Evolutionary conservation across 169 alveolate species (phyloP), one percentile per base, ranked within the genome.

Genomic region (Hepatocystis sp.): DNA sequence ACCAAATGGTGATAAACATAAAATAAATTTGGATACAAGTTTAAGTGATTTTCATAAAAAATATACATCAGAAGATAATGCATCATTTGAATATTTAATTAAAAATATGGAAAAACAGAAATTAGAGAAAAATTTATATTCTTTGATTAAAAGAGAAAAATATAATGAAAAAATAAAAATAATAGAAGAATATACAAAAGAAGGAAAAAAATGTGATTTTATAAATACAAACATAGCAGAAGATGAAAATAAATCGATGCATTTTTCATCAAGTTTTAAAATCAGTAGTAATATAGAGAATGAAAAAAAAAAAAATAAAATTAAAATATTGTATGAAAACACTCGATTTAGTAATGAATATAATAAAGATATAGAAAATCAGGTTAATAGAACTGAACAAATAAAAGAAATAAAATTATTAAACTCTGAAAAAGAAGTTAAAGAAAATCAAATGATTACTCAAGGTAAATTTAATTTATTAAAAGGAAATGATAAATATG

Each of bases 1-100:
- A 21, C 53, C 86, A 30, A 68, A 55, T 27, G 91, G 91, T 1
- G 46, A 84, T 53, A 76, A 84, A 46, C 91, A 91, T 66, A 47
- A 85, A 64, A 92, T 91, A 34, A 88, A 88, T 28, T 78, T 86
- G 25, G 91, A 92, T 23, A 86, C 88, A 23, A 91, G 53, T 44
- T 63, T 91, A 36, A 89, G 91, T n/a, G 91, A 91, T 36, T 91
- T 91, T 56, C 76, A 85, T 56, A 84, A 90, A 19, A 88, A 58
- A 23, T 91, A 86, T 58, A 88, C 93, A 27, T 89, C 93, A 30
- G 95, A 91, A 42, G 95, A 91, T 66, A 91, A 91, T 58, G 76
- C 90, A 34, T 90, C 93, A 17, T 91, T 85, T 58, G 95, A 85
- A 47, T 34, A 86, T 42, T 51, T 91, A 21, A 25, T 90, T 67